These are phyloP conservation scores for Colletotrichum ledebouriae DNA, from an alignment of 2,329 filamentous ascomycete genomes.

Conservation along the genomic window DNA sequence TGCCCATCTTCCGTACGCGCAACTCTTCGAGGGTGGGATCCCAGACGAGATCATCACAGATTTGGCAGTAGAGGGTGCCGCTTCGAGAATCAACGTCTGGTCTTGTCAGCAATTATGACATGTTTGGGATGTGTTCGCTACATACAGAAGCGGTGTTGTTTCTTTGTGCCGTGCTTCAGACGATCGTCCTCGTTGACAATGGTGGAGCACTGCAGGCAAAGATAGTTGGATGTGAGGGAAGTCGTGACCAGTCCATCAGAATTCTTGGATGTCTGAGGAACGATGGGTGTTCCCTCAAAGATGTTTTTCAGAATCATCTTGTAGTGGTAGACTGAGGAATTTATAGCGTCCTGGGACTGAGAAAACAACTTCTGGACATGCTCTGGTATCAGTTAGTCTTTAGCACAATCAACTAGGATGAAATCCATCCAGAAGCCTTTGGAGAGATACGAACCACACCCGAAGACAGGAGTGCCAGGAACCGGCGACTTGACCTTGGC, in stretches of 20 bases:
- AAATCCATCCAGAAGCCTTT: background rate
- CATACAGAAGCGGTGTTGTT: conserved; percentile 81
- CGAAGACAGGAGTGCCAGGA: conserved; percentile 71
- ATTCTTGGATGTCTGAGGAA: conserved; percentile 74
- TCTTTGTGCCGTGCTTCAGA: conserved; percentile 75
- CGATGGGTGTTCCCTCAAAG: conserved; percentile 75
- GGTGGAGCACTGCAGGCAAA: conserved; percentile 80
- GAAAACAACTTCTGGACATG: conserved; percentile 78
- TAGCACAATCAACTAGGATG: conserved; percentile 18
- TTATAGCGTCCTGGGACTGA: conserved; percentile 72
- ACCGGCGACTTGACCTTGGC: conserved; percentile 71
- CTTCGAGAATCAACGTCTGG: conserved; percentile 82
- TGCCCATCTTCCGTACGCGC: conserved; percentile 77
- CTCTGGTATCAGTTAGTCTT: conserved; percentile 61
- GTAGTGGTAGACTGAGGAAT: conserved; percentile 79
- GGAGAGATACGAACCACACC: conserved; percentile 68
- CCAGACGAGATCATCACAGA: conserved; percentile 87
- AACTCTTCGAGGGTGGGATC: conserved; percentile 85
- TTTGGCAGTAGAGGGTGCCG: conserved; percentile 82
- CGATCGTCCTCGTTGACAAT: conserved; percentile 77
- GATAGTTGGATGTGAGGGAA: conserved; percentile 75
- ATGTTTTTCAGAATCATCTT: conserved; percentile 78
- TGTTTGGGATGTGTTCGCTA: conserved; percentile 23
- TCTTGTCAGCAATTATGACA: conserved; percentile 46
- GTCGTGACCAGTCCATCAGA: conserved; percentile 69